Evolutionary conservation across 768 basidiomycete species (phyloP).

Genomic region (Russula virescens): DNA sequence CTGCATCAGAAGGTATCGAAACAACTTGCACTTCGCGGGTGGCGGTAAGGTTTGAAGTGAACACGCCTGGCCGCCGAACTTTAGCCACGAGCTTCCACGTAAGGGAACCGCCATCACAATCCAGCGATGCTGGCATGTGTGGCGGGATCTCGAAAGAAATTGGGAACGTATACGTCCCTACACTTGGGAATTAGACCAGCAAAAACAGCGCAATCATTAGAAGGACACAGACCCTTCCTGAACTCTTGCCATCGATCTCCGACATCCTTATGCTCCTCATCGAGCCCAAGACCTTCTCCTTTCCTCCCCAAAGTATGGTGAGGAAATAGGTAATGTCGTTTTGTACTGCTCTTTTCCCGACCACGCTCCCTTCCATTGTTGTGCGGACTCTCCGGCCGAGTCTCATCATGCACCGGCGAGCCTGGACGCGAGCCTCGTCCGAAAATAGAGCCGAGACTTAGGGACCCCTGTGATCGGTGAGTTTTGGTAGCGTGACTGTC

Average conservation of each 20-base stretch:
- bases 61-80: slow-evolving; percentile 78
- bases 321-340: slow-evolving; percentile 30
- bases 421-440: slow-evolving; percentile 7
- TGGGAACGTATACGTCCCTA: slow-evolving; percentile 90
- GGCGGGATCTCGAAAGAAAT: slow-evolving; percentile 85
- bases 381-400: slow-evolving; percentile 26
- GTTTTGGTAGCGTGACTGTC: neutral
- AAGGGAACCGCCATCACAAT: slow-evolving; percentile 70
- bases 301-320: slow-evolving; percentile 34
- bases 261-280: slow-evolving; percentile 39
- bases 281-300: slow-evolving; percentile 38
- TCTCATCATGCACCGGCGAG: slow-evolving; percentile 8
- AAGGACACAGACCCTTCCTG: slow-evolving; percentile 55
- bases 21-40: slow-evolving; percentile 70
- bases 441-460: slow-evolving; percentile 13
- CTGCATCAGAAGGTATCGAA: slow-evolving; percentile 71
- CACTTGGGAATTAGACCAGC: neutral
- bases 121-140: slow-evolving; percentile 69
- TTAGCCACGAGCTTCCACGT: slow-evolving; percentile 74
- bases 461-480: neutral
- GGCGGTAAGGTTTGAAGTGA: slow-evolving; percentile 66
- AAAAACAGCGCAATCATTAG: neutral
- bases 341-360: slow-evolving; percentile 22
- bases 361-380: slow-evolving; percentile 29
- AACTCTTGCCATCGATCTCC: slow-evolving; percentile 79